Evolutionary conservation across 1,284 basidiomycete genomes (phyloP), one percentile per base, ranked within the genome.

Genomic region (Papiliotrema laurentii): DNA sequence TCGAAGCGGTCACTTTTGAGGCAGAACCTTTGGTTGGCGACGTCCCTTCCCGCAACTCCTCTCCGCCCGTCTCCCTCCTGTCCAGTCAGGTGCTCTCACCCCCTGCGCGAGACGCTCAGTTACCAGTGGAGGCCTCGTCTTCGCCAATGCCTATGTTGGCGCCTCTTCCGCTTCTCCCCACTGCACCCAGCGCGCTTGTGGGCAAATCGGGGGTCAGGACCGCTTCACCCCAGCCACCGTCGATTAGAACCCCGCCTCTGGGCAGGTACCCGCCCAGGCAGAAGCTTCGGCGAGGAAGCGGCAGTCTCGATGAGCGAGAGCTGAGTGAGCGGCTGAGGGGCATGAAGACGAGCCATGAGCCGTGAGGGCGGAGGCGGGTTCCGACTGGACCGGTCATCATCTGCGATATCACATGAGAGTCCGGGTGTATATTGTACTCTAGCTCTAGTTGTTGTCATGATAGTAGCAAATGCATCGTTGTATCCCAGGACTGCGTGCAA

Each of bases 281-380:
- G 35, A 44, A 27, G 11, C 13, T 43, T 38, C 36, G 55, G 35
- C 43, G 51, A n/a, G 45, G 56, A 2, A 54, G 61, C 10, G 54
- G 51, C n/a, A 54, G 50, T 26, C 26, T 54, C 19, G 61, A 60
- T 19, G 68, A 70, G 43, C 45, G 61, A 21, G 66, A 66, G 47
- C 43, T 70, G 40, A 67, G 64, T 43, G 66, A 66, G 53, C 55
- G 50, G 26, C 47, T 70, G 16, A 16, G 41, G n/a, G n/a, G n/a
- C n/a, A n/a, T n/a, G n/a, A n/a, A n/a, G n/a, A n/a, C n/a, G n/a
- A n/a, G n/a, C n/a, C n/a, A n/a, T n/a, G n/a, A n/a, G n/a, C n/a
- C n/a, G n/a, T n/a, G n/a, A n/a, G n/a, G n/a, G n/a, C n/a, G n/a
- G n/a, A n/a, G n/a, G n/a, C n/a, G n/a, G n/a, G n/a, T n/a, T n/a